These are phyloP conservation scores for Brassica balearica DNA, from an alignment of 441 rosid species.

Conservation along the genomic window DNA sequence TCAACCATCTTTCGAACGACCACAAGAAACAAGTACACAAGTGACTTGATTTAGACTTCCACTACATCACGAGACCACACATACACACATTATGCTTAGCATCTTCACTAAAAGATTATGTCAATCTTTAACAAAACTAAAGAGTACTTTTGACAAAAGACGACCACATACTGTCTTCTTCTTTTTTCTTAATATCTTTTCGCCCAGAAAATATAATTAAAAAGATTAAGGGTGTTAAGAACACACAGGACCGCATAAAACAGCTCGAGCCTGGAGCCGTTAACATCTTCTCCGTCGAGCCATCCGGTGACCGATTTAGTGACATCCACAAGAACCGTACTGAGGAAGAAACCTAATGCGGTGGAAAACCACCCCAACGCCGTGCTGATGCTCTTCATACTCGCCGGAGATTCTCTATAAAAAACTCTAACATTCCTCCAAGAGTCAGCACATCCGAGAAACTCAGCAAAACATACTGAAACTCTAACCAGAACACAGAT, in stretches of 20 bases:
- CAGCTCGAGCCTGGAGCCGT: slow-evolving; percentile 52
- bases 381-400: slow-evolving; percentile 58
- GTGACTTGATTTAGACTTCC: slow-evolving; percentile 17
- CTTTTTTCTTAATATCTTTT: slow-evolving; percentile 45
- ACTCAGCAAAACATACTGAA: slow-evolving; percentile 49
- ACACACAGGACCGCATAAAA: slow-evolving; percentile 54
- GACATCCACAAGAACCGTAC: slow-evolving; percentile 51
- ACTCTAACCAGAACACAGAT: slow-evolving; percentile 4
- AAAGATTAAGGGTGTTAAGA: slow-evolving; percentile 55
- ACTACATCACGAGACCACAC: slow-evolving; percentile 17
- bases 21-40: background rate
- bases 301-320: slow-evolving; percentile 52
- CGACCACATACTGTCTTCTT: background rate
- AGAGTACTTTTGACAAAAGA: background rate
- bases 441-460: slow-evolving; percentile 64
- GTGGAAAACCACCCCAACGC: slow-evolving; percentile 69
- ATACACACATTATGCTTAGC: slow-evolving; percentile 6
- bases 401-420: slow-evolving; percentile 55
- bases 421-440: slow-evolving; percentile 76
- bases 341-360: slow-evolving; percentile 59
- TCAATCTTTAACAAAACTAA: background rate
- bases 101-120: slow-evolving; percentile 14
- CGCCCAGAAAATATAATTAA: slow-evolving; percentile 61
- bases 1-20: slow-evolving; percentile 12
- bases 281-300: slow-evolving; percentile 54